Conservation (phyloP, 2,329 filamentous ascomycete species). For the Monosporascus ibericus region DNA sequence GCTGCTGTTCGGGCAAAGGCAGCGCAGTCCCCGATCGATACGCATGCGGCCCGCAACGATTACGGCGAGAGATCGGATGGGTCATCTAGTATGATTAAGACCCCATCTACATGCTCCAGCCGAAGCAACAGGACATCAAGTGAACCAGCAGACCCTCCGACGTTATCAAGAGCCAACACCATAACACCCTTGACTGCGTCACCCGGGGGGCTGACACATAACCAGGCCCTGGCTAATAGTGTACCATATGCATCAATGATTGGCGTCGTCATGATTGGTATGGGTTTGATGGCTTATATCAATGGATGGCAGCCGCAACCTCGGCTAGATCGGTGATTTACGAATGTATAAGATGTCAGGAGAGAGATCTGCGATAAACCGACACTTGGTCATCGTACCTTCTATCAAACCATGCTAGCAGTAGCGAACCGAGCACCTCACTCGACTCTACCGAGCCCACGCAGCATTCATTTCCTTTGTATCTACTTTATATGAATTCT, state of each 20-base stretch:
- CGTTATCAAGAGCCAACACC: slow-evolving; percentile 42
- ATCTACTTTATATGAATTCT: slow-evolving; percentile 19
- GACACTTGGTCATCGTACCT: background rate
- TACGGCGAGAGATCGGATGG: slow-evolving; percentile 12
- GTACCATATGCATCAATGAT: slow-evolving; percentile 78
- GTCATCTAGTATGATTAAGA: slow-evolving; percentile 7
- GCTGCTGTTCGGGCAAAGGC: slow-evolving; percentile 36
- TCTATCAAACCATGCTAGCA: background rate
- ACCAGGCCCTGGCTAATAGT: slow-evolving; percentile 45
- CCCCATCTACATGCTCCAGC: slow-evolving; percentile 18
- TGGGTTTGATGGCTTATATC: slow-evolving; percentile 80
- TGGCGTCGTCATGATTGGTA: slow-evolving; percentile 72
- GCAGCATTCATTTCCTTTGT: slow-evolving; percentile 19
- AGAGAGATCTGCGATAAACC: slow-evolving; percentile 11
- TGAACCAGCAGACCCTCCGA: slow-evolving; percentile 33
- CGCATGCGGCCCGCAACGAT: slow-evolving; percentile 19
- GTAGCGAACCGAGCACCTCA: background rate
- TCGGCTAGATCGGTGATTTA: slow-evolving; percentile 13
- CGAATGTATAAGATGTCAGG: background rate
- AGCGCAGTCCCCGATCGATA: slow-evolving; percentile 29
- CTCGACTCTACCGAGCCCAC: background rate
- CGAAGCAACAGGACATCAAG: slow-evolving; percentile 20
- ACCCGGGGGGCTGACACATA: slow-evolving; percentile 34
- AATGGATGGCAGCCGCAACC: slow-evolving; percentile 67
- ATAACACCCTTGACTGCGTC: slow-evolving; percentile 39